Conservation (phyloP, 2,329 filamentous ascomycete species). For the Pestalotiopsis sp. region DNA sequence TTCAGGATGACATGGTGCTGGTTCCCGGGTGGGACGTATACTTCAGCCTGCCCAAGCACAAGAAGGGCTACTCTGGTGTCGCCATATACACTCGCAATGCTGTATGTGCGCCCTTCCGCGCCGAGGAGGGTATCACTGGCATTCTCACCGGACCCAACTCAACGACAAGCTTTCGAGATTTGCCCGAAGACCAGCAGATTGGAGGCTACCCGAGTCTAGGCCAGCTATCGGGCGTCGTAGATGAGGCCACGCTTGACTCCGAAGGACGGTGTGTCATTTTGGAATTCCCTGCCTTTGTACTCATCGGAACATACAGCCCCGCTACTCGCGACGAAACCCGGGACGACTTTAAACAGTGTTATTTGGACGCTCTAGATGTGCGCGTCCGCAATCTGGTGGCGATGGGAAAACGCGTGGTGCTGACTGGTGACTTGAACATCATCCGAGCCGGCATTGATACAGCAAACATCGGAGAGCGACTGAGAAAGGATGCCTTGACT, state of each 20-base stretch:
- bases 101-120: constrained; percentile 81
- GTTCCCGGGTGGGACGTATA: constrained; percentile 95
- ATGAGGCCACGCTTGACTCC: constrained; percentile 77
- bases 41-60: constrained; percentile 90
- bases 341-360: constrained; percentile 80
- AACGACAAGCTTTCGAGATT: constrained; percentile 71
- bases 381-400: constrained; percentile 82
- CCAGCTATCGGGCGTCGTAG: constrained; percentile 67
- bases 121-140: constrained; percentile 93
- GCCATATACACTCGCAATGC: constrained; percentile 92
- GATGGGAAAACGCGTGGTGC: constrained; percentile 81
- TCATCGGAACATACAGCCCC: constrained; percentile 91
- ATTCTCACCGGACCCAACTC: constrained; percentile 75
- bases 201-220: constrained; percentile 80
- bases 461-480: constrained; percentile 71
- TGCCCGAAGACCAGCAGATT: constrained; percentile 75
- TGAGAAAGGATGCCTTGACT: constrained; percentile 71
- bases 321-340: constrained; percentile 85
- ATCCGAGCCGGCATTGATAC: constrained; percentile 71
- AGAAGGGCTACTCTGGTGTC: constrained; percentile 96
- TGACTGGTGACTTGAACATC: constrained; percentile 91
- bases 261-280: constrained; percentile 91
- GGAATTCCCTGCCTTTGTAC: constrained; percentile 92
- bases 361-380: constrained; percentile 78
- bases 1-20: constrained; percentile 93